These are phyloP conservation scores for Neonectria magnoliae DNA, from an alignment of 2,329 filamentous ascomycete genomes.

Conservation along the genomic window DNA sequence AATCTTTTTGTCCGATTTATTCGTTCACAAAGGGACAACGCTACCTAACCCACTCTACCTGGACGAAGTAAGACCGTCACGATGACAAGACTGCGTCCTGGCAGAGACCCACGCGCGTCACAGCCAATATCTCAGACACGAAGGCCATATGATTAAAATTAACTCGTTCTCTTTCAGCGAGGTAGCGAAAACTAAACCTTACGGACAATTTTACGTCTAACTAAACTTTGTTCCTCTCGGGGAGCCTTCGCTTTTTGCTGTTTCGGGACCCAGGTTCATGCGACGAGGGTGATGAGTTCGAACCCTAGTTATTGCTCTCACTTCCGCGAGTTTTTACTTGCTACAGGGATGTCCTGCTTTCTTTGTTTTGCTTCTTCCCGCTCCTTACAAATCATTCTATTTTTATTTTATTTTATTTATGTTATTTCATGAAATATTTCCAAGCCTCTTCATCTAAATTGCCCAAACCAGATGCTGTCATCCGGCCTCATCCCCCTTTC, in stretches of 20 bases:
- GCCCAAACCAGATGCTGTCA: conserved; percentile 52
- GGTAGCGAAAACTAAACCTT: not conserved
- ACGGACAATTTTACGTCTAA: not conserved
- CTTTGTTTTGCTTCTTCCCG: not conserved
- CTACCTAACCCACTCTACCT: not conserved
- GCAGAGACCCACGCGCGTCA: not conserved
- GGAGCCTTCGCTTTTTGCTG: conserved; percentile 23
- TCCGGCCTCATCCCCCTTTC: conserved; percentile 46
- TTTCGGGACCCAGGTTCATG: not conserved
- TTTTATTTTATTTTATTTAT: no score
- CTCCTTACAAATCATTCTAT: not conserved
- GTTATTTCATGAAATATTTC: no score
- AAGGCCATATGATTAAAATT: not conserved
- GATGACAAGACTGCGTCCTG: not conserved
- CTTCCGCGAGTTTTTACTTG: no score
- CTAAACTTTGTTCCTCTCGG: not conserved
- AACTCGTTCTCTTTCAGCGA: conserved; percentile 1
- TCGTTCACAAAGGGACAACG: not conserved
- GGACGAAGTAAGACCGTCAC: not conserved
- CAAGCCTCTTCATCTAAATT: conserved; percentile 17
- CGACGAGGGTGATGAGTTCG: not conserved
- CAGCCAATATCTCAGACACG: not conserved
- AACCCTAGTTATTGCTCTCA: not conserved
- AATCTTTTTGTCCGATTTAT: not conserved
- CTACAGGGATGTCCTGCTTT: not conserved